These are phyloP conservation scores for Populus trichocarpa DNA, from an alignment of 441 rosid genomes.

Conservation along the genomic window DNA sequence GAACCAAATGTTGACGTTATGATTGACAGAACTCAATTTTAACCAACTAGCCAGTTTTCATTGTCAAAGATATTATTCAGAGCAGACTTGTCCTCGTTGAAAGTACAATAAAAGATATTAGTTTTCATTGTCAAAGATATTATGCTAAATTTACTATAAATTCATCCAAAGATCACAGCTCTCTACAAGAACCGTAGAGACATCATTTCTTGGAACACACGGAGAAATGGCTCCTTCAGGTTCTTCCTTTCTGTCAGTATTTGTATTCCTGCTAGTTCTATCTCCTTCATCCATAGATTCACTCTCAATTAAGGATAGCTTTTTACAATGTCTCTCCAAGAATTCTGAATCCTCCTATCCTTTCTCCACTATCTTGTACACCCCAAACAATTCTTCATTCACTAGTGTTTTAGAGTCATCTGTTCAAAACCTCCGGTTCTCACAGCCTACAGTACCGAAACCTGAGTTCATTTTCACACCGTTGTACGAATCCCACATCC, in stretches of 20 bases:
- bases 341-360: neutral
- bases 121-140: too few relatives aligned
- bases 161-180: neutral
- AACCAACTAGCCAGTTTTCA: neutral
- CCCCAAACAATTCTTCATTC: slow-evolving; percentile 40
- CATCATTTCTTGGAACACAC: neutral
- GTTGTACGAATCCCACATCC: slow-evolving; percentile 40
- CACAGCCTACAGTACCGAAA: slow-evolving; percentile 42
- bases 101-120: too few relatives aligned
- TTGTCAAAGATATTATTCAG: neutral
- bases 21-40: neutral
- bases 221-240: neutral
- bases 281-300: neutral
- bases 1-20: too few relatives aligned
- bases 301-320: neutral
- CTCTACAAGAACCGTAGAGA: neutral
- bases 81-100: too few relatives aligned
- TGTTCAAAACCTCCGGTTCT: slow-evolving; percentile 60
- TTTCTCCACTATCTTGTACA: neutral
- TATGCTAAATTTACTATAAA: neutral
- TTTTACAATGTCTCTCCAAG: neutral
- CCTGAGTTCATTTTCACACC: slow-evolving; percentile 46
- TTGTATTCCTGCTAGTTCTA: neutral
- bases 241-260: neutral
- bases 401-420: slow-evolving; percentile 43